Evolutionary conservation across 805 yeast species (phyloP).

Genomic region (Cyberlindnera bimundalis): DNA sequence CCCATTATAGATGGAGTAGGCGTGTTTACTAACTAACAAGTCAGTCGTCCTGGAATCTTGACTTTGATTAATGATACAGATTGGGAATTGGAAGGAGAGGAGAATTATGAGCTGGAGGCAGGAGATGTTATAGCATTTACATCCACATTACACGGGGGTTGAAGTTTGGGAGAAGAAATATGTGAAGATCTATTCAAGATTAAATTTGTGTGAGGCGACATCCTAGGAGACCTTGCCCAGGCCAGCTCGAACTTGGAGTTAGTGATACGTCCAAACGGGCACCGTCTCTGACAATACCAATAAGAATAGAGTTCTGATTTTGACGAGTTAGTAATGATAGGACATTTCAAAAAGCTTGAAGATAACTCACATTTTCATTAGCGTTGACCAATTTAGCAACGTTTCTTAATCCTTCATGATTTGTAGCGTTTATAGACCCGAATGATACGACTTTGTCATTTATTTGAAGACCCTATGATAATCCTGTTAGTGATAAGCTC

Average conservation of each 20-base stretch:
- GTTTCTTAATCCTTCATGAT: slow-evolving; percentile 47
- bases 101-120: slow-evolving; percentile 68
- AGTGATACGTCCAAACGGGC: slow-evolving; percentile 3
- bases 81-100: slow-evolving; percentile 94
- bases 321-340: neutral
- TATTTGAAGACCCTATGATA: slow-evolving; percentile 44
- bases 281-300: slow-evolving; percentile 6
- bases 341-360: neutral
- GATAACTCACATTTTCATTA: slow-evolving; percentile 33
- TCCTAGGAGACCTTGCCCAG: slow-evolving; percentile 30
- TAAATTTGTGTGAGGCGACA: slow-evolving; percentile 21
- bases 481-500: too few species aligned
- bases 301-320: neutral
- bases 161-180: slow-evolving; percentile 11
- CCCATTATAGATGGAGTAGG: neutral
- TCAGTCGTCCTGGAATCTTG: slow-evolving; percentile 84
- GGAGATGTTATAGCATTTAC: slow-evolving; percentile 85
- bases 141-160: slow-evolving; percentile 94
- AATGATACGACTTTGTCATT: slow-evolving; percentile 46
- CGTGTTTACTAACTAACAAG: slow-evolving; percentile 2
- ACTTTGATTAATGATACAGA: slow-evolving; percentile 92
- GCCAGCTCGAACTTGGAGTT: slow-evolving; percentile 20
- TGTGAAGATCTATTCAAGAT: slow-evolving; percentile 1
- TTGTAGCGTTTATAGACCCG: slow-evolving; percentile 52
- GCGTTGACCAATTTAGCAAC: slow-evolving; percentile 43